Conservation (phyloP, 2,329 filamentous ascomycete genomes). For the Eurotiales sp. region DNA sequence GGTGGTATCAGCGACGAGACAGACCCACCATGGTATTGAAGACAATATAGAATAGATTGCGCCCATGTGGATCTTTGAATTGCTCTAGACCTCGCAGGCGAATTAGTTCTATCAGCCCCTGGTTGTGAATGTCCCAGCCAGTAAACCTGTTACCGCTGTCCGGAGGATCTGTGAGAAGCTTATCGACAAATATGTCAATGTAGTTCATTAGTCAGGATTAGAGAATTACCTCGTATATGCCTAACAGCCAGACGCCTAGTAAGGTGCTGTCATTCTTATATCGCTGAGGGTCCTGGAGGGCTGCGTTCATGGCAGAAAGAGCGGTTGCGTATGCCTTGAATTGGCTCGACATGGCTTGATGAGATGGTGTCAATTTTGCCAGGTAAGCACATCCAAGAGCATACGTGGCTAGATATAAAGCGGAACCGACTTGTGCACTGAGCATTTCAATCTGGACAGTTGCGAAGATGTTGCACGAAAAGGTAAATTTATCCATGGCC, state of each 20-base stretch:
- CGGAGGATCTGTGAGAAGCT: too few relatives aligned
- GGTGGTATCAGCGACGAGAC: too few relatives aligned
- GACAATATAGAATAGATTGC: not conserved
- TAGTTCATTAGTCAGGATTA: not conserved
- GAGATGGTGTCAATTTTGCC: not conserved
- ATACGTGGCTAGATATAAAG: constrained; percentile 1
- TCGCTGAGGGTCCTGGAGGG: not conserved
- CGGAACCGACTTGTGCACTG: not conserved
- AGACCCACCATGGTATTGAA: constrained; percentile 8
- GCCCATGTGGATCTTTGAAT: not conserved
- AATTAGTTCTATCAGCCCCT: constrained; percentile 5
- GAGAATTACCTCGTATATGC: constrained; percentile 9
- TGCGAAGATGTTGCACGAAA: not conserved
- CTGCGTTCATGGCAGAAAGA: not conserved
- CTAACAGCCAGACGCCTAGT: constrained; percentile 6
- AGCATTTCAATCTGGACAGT: not conserved
- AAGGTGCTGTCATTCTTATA: constrained; percentile 2
- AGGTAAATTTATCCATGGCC: not conserved
- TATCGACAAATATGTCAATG: not conserved
- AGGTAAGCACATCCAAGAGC: constrained; percentile 7
- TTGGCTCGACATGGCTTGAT: constrained; percentile 1
- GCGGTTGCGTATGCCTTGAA: constrained; percentile 7
- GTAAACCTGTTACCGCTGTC: not conserved
- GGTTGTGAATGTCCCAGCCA: constrained; percentile 6
- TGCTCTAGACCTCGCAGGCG: constrained; percentile 6